These are phyloP conservation scores for Dentipellis sp. DNA, from an alignment of 768 basidiomycete species.

Conservation along the genomic window DNA sequence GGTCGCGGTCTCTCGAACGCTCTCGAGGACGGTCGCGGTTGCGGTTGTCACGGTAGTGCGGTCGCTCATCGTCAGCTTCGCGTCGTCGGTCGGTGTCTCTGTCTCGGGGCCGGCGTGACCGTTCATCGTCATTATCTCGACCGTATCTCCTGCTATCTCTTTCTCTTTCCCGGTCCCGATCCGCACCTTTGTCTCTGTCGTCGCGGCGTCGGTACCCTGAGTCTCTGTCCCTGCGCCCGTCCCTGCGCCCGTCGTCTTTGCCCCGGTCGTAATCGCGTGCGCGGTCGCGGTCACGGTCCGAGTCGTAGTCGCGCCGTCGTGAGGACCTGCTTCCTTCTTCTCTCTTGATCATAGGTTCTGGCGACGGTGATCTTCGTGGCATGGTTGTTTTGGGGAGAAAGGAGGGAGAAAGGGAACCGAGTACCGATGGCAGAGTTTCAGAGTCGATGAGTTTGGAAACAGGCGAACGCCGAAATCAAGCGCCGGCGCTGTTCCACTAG, in stretches of 20 bases:
- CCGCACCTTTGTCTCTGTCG: neutral
- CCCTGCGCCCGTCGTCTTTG: neutral
- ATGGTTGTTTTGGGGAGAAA: neutral
- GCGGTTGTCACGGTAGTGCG: conserved; percentile 21
- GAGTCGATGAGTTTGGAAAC: no score
- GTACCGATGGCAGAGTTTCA: no score
- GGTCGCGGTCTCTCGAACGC: conserved; percentile 29
- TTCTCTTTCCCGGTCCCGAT: neutral
- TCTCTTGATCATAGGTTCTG: neutral
- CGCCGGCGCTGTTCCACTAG: no score
- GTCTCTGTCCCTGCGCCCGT: neutral
- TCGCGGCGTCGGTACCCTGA: neutral
- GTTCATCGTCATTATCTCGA: neutral
- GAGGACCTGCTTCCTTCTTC: neutral
- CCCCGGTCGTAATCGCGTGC: neutral
- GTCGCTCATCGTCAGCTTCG: conserved; percentile 33
- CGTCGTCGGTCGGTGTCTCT: conserved; percentile 35
- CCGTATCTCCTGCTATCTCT: neutral
- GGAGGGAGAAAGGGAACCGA: no score
- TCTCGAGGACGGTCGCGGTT: conserved; percentile 22
- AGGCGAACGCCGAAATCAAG: no score
- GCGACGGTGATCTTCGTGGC: neutral
- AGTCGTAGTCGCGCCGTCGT: neutral
- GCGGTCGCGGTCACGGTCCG: neutral
- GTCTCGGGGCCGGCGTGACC: conserved; percentile 14